phyloP scores from a whole-genome alignment of 1,284 basidiomycete species.

The Trametes hirsuta region DNA sequence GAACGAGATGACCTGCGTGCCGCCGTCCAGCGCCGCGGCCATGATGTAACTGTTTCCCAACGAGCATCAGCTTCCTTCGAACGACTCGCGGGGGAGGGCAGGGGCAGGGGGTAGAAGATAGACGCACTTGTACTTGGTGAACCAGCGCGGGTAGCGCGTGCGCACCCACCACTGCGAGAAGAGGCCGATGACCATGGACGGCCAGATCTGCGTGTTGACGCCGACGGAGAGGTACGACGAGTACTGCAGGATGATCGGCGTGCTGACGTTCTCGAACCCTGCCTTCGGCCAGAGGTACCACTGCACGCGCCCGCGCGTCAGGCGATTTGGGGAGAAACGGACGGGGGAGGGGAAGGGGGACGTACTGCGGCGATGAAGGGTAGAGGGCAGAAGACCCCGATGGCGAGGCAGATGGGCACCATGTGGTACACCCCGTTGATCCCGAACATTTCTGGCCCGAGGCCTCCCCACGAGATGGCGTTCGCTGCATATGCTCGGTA shows the following conservation, averaged over 20 bases:
- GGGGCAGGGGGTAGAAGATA: neutral
- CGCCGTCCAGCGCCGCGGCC: conserved; percentile 36
- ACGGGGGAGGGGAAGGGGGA: neutral
- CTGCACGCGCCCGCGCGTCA: conserved; percentile 24
- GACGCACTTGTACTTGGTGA: conserved; percentile 64
- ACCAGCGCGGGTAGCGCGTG: conserved; percentile 48
- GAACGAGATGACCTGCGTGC: conserved; percentile 38
- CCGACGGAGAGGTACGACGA: conserved; percentile 51
- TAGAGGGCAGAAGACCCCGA: conserved; percentile 55
- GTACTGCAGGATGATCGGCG: conserved; percentile 46
- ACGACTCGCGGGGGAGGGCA: too few species aligned
- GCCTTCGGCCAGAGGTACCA: conserved; percentile 52
- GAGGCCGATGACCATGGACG: conserved; percentile 51
- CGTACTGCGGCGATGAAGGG: conserved; percentile 48
- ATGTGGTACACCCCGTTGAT: conserved; percentile 51
- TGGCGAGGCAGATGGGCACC: conserved; percentile 54
- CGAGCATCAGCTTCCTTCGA: neutral
- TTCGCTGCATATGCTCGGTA: conserved; percentile 40
- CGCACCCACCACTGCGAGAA: conserved; percentile 60
- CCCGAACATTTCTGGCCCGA: conserved; percentile 55
- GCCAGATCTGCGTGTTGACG: conserved; percentile 48
- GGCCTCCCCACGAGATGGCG: conserved; percentile 63
- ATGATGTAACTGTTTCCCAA: conserved; percentile 34
- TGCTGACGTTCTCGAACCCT: conserved; percentile 50
- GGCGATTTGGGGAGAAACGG: neutral